Percentiles rank a stretch among this genome's conserved stretches.
These are phyloP conservation scores for Ganoderma boninense DNA, from an alignment of 1,284 basidiomycete genomes.

Conservation along the genomic window DNA sequence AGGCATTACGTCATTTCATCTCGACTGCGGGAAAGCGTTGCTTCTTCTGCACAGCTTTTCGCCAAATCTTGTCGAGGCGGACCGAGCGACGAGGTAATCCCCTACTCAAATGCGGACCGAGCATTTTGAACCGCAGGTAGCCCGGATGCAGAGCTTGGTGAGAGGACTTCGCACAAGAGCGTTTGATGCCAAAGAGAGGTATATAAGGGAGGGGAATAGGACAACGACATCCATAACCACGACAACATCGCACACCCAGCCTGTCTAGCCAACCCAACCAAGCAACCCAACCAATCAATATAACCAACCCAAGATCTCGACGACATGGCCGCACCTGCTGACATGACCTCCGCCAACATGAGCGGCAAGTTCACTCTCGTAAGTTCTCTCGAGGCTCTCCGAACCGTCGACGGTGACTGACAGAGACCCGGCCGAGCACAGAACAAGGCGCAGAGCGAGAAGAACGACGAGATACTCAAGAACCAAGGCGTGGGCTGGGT, in stretches of 20 bases:
- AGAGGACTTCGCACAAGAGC: no score
- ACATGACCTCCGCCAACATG: constrained; percentile 4
- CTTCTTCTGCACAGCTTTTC: neutral
- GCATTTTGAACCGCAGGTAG: neutral
- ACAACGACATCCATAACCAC: neutral
- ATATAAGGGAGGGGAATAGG: neutral
- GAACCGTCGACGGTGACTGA: neutral
- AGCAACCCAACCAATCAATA: neutral
- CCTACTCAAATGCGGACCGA: neutral
- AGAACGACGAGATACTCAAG: constrained; percentile 4
- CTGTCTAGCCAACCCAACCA: neutral
- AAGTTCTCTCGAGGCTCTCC: neutral
- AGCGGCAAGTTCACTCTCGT: constrained; percentile 8
- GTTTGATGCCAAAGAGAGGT: neutral
- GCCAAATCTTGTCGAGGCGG: neutral
- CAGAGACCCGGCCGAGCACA: neutral
- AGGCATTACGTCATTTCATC: neutral
- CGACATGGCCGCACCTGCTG: constrained; percentile 5
- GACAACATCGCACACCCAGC: neutral
- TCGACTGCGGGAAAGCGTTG: neutral
- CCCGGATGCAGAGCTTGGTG: neutral
- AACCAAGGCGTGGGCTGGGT: constrained; percentile 7
- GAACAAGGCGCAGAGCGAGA: neutral
- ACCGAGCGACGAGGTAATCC: neutral
- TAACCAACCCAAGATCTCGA: neutral